These are phyloP conservation scores for Dendrobium nobile DNA, from an alignment of 106 monocot species.

Conservation along the genomic window DNA sequence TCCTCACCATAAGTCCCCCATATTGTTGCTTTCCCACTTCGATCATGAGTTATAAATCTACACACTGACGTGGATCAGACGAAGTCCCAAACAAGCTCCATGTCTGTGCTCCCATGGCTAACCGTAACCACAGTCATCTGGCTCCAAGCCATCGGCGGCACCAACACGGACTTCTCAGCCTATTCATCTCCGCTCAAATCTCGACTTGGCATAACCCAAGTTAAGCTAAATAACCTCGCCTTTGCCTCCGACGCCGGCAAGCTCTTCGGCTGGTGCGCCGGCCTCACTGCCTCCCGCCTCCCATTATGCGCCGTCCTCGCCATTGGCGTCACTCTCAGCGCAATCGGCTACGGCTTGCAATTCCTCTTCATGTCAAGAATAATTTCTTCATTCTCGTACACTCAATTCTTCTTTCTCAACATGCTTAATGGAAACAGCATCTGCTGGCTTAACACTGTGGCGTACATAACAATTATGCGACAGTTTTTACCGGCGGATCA, in stretches of 20 bases:
- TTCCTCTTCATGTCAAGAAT: slow-evolving; percentile 6
- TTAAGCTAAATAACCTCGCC: slow-evolving; percentile 19
- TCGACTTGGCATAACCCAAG: slow-evolving; percentile 18
- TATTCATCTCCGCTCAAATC: slow-evolving; percentile 35
- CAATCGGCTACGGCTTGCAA: slow-evolving; percentile 15
- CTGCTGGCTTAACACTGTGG: slow-evolving; percentile 17
- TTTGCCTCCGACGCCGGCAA: slow-evolving; percentile 21
- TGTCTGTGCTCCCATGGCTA: slow-evolving; percentile 21
- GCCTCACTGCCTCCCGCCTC: neutral
- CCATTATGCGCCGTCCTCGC: slow-evolving; percentile 13
- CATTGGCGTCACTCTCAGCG: slow-evolving; percentile 7
- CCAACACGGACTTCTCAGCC: slow-evolving; percentile 36
- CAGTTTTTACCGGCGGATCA: neutral
- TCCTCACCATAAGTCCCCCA: neutral
- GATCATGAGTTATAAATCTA: too few relatives aligned
- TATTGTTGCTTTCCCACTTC: too few relatives aligned
- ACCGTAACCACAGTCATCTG: slow-evolving; percentile 23
- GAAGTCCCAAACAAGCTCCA: neutral
- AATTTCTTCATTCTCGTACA: slow-evolving; percentile 6
- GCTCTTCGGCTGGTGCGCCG: slow-evolving; percentile 8
- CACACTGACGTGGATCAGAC: neutral
- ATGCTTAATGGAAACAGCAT: slow-evolving; percentile 14
- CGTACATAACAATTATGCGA: slow-evolving; percentile 11
- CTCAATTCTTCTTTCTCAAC: slow-evolving; percentile 14
- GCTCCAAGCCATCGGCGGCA: slow-evolving; percentile 32